A percentile compares a stretch with the other conserved stretches of the same genome.
Evolutionary conservation across 106 monocot species (phyloP).

Genomic region (Dactylorhiza incarnata): DNA sequence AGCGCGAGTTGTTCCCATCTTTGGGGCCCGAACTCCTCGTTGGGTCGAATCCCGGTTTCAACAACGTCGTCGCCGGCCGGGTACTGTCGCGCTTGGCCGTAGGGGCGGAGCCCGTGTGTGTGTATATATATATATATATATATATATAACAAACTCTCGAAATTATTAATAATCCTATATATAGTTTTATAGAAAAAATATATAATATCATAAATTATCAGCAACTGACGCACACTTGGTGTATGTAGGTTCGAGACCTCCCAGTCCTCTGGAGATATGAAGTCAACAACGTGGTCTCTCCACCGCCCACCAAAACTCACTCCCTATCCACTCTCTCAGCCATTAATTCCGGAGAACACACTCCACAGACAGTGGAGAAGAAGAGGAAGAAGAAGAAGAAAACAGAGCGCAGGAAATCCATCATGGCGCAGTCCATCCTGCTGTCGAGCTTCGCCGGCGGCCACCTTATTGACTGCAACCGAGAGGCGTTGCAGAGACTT

Average conservation of each 20-base stretch:
- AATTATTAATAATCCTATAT: too few species aligned
- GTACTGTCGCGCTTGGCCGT: too few species aligned
- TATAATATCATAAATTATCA: not conserved
- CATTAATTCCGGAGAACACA: not conserved
- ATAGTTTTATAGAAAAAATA: too few species aligned
- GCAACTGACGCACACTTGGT: not conserved
- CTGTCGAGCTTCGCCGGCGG: constrained; percentile 42
- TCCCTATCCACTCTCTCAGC: constrained; percentile 13
- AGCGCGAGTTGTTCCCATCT: too few species aligned
- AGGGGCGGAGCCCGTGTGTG: too few species aligned
- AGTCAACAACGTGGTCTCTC: constrained; percentile 29
- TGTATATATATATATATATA: too few species aligned
- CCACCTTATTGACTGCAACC: constrained; percentile 19
- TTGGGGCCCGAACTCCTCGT: too few species aligned
- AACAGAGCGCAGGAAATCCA: not conserved
- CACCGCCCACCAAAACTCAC: constrained; percentile 20
- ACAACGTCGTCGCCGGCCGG: too few species aligned
- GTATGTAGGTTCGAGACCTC: not conserved
- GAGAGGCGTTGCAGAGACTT: constrained; percentile 35
- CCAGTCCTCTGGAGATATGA: not conserved
- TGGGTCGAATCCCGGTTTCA: too few species aligned
- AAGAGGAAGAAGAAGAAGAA: not conserved
- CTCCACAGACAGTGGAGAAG: not conserved
- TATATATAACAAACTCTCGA: too few species aligned
- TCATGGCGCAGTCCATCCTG: constrained; percentile 75